Percentiles rank a stretch among this genome's conserved stretches.
Conservation (phyloP, 2,329 filamentous ascomycete genomes). For the Anthostomella pinea region DNA sequence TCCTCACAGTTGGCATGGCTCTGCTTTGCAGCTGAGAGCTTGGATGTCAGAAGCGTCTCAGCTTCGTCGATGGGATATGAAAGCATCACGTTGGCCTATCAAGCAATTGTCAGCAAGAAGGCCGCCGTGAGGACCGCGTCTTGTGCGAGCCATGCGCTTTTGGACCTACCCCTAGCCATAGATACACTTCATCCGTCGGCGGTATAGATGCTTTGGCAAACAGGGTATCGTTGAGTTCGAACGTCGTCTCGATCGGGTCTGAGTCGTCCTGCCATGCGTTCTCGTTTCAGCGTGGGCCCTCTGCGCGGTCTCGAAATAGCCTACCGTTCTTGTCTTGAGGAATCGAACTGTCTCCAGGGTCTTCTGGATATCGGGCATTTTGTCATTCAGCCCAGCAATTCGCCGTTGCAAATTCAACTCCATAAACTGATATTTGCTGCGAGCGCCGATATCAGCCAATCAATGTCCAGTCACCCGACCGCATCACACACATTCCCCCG, state of each 20-base stretch:
- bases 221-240: slow-evolving; percentile 94
- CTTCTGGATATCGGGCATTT: slow-evolving; percentile 96
- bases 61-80: slow-evolving; percentile 90
- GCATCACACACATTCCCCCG: no score
- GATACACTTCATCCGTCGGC: slow-evolving; percentile 84
- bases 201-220: slow-evolving; percentile 84
- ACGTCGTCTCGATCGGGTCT: slow-evolving; percentile 83
- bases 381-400: slow-evolving; percentile 79
- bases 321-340: slow-evolving; percentile 70
- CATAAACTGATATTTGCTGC: slow-evolving; percentile 99
- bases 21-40: slow-evolving; percentile 74
- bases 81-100: slow-evolving; percentile 91
- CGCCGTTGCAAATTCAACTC: slow-evolving; percentile 87
- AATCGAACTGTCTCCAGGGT: slow-evolving; percentile 90
- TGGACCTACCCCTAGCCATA: slow-evolving; percentile 82
- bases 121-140: background rate
- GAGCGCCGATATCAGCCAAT: slow-evolving; percentile 16
- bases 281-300: slow-evolving; percentile 3
- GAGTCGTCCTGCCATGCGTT: slow-evolving; percentile 40
- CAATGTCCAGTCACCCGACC: no score
- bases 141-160: background rate
- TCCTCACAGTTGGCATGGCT: slow-evolving; percentile 89
- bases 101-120: slow-evolving; percentile 4
- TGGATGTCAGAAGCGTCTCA: slow-evolving; percentile 71
- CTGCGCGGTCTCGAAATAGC: slow-evolving; percentile 10